phyloP scores from a whole-genome alignment of 768 basidiomycete genomes.

The Boletus vinaceobasis region DNA sequence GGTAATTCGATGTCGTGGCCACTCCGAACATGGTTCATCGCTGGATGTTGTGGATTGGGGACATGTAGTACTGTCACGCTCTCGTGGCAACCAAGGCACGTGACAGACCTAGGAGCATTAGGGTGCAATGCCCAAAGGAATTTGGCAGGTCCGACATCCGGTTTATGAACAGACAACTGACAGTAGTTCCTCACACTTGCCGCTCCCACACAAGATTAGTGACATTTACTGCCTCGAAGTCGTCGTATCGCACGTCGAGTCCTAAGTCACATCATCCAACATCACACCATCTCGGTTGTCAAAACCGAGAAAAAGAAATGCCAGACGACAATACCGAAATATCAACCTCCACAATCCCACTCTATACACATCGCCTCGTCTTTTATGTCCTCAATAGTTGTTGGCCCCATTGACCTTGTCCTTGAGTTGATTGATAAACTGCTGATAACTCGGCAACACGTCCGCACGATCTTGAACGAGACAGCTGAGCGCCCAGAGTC shows the following conservation, averaged over 20 bases:
- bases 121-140: too few species aligned
- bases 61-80: too few species aligned
- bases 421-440: conserved; percentile 86
- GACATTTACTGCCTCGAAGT: neutral
- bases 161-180: too few species aligned
- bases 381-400: conserved; percentile 22
- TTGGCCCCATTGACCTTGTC: conserved; percentile 60
- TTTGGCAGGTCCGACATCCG: too few species aligned
- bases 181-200: too few species aligned
- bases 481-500: conserved; percentile 92
- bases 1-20: too few species aligned
- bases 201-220: too few species aligned
- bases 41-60: too few species aligned
- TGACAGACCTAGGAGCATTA: too few species aligned
- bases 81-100: too few species aligned
- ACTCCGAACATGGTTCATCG: too few species aligned
- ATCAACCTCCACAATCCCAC: neutral
- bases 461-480: conserved; percentile 97
- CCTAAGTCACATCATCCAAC: neutral
- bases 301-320: neutral
- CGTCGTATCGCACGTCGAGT: neutral
- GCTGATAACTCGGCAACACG: conserved; percentile 91
- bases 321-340: neutral
- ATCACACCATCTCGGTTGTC: neutral
- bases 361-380: neutral